phyloP scores from a whole-genome alignment of 345 rosid species.

The Sisymbrium irio region DNA sequence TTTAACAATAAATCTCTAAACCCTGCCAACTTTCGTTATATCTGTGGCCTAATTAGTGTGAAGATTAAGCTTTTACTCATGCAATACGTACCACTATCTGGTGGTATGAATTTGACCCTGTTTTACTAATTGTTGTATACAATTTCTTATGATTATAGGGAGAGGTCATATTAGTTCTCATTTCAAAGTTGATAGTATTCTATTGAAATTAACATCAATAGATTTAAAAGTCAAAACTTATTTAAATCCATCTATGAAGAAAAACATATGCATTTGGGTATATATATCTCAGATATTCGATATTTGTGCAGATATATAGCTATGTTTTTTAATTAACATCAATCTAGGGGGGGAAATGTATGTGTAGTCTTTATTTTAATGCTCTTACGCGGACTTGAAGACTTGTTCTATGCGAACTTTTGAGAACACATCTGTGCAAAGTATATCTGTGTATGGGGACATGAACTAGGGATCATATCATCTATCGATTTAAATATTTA shows the following conservation, averaged over 20 bases:
- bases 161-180: slow-evolving; percentile 7
- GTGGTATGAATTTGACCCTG: slow-evolving; percentile 16
- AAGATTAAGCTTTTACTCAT: neutral
- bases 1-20: neutral
- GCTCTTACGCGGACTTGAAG: slow-evolving; percentile 27
- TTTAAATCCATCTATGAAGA: neutral
- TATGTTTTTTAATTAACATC: slow-evolving; percentile 11
- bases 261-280: neutral
- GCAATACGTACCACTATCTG: neutral
- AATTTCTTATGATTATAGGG: neutral
- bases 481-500: neutral
- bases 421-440: neutral
- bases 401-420: slow-evolving; percentile 16
- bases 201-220: neutral
- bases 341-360: neutral
- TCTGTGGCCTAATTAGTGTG: neutral
- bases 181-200: neutral
- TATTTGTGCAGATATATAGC: slow-evolving; percentile 21
- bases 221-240: slow-evolving; percentile 20
- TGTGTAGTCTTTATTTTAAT: neutral
- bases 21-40: neutral
- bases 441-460: neutral
- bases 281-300: slow-evolving; percentile 14
- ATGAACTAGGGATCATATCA: neutral
- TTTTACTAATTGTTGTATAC: neutral